Evolutionary conservation across 129 eudicot genomes (phyloP).

Genomic region (Chrysanthemum makinoi): DNA sequence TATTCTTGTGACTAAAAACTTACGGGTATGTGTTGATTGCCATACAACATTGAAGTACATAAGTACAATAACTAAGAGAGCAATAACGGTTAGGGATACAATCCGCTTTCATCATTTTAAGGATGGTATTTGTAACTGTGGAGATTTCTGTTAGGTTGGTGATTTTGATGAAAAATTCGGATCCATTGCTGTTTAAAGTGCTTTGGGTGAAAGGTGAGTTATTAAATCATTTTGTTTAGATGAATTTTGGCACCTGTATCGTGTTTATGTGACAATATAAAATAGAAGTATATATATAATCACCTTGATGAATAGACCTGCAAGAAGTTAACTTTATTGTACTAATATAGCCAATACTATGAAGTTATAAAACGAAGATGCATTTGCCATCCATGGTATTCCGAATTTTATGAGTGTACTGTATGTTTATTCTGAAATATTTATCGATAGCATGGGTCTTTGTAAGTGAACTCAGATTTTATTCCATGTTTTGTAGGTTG

Average conservation of each 20-base stretch:
- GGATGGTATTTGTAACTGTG: slow-evolving; percentile 79
- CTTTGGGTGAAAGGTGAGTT: neutral
- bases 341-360: neutral
- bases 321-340: neutral
- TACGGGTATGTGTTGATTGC: slow-evolving; percentile 84
- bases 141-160: slow-evolving; percentile 73
- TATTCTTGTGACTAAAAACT: slow-evolving; percentile 70
- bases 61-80: slow-evolving; percentile 54
- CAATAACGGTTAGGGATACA: slow-evolving; percentile 74
- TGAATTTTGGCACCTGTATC: neutral
- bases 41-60: slow-evolving; percentile 71
- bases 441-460: neutral
- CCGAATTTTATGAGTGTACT: neutral
- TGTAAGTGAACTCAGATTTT: neutral
- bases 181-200: neutral
- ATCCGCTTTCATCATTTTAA: slow-evolving; percentile 75
- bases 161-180: neutral
- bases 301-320: no score
- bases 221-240: neutral
- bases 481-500: neutral
- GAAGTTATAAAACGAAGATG: neutral
- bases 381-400: neutral
- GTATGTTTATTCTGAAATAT: neutral
- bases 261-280: neutral
- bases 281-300: no score